These are phyloP conservation scores for Lactarius pseudohatsudake DNA, from an alignment of 768 basidiomycete genomes.

Conservation along the genomic window DNA sequence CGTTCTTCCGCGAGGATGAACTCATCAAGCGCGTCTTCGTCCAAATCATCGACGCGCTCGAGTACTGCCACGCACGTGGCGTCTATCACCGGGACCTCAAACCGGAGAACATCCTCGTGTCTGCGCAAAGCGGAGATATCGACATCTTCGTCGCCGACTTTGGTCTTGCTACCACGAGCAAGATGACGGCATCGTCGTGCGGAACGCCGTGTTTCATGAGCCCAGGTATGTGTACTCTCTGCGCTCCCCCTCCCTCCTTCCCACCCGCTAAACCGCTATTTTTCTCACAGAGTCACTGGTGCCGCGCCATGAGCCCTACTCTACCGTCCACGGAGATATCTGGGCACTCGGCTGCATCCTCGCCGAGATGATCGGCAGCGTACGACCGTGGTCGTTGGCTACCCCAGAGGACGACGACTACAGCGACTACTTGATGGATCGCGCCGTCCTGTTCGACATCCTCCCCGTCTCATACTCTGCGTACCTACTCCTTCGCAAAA, in stretches of 20 bases:
- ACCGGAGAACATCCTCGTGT: background rate
- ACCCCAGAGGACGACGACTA: slow-evolving; percentile 7
- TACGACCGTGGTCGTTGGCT: background rate
- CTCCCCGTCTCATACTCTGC: slow-evolving; percentile 38
- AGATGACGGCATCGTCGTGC: slow-evolving; percentile 3
- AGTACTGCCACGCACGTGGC: slow-evolving; percentile 13
- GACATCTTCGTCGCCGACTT: slow-evolving; percentile 3
- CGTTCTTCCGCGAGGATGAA: slow-evolving; percentile 7
- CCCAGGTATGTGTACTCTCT: slow-evolving; percentile 4
- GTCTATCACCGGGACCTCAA: slow-evolving; percentile 3
- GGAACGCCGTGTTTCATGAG: slow-evolving; percentile 10
- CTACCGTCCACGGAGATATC: slow-evolving; percentile 1
- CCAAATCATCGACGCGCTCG: slow-evolving; percentile 13
- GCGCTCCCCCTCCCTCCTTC: background rate
- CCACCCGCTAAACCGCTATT: background rate
- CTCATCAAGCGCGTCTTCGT: slow-evolving; percentile 6
- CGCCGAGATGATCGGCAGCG: slow-evolving; percentile 10
- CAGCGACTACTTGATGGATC: slow-evolving; percentile 8
- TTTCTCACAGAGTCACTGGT: background rate
- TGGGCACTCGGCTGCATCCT: slow-evolving; percentile 19
- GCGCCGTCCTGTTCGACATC: background rate
- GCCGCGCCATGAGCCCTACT: background rate
- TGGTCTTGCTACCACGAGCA: slow-evolving; percentile 3
- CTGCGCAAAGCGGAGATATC: slow-evolving; percentile 5
- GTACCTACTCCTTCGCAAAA: slow-evolving; percentile 46